Conservation (phyloP, 495 filamentous ascomycete species). For the Penicillium turbatum region DNA sequence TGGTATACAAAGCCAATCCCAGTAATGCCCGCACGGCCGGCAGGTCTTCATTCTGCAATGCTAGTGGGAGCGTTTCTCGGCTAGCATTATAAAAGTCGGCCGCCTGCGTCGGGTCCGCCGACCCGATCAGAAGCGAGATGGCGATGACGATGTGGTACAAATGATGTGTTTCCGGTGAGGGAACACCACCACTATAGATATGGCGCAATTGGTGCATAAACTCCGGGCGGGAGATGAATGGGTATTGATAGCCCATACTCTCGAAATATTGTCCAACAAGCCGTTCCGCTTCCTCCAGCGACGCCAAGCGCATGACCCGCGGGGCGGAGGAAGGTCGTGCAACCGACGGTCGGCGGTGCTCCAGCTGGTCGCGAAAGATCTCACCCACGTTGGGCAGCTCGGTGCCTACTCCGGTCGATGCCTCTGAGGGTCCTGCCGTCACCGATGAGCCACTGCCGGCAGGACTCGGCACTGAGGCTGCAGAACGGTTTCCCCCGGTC, state of each 20-base stretch:
- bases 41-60: slow-evolving; percentile 43
- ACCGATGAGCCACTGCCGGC: slow-evolving; percentile 22
- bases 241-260: slow-evolving; percentile 44
- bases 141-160: slow-evolving; percentile 44
- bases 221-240: slow-evolving; percentile 38
- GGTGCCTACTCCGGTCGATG: slow-evolving; percentile 26
- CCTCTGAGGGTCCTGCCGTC: slow-evolving; percentile 19
- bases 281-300: slow-evolving; percentile 39
- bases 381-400: slow-evolving; percentile 44
- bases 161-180: slow-evolving; percentile 36
- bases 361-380: slow-evolving; percentile 44
- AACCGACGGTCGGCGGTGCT: slow-evolving; percentile 39
- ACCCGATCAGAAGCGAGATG: slow-evolving; percentile 37
- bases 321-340: slow-evolving; percentile 36
- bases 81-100: slow-evolving; percentile 41
- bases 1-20: slow-evolving; percentile 48
- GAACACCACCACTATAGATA: slow-evolving; percentile 38
- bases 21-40: slow-evolving; percentile 44
- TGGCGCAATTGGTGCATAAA: slow-evolving; percentile 36
- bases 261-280: slow-evolving; percentile 40
- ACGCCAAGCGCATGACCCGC: slow-evolving; percentile 36
- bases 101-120: slow-evolving; percentile 32
- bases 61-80: slow-evolving; percentile 36
- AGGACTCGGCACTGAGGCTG: slow-evolving; percentile 21
- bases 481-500: slow-evolving; percentile 21